Evolutionary conservation across 2,329 filamentous ascomycete species (phyloP).

Genomic region (Ophiostoma perfectum): DNA sequence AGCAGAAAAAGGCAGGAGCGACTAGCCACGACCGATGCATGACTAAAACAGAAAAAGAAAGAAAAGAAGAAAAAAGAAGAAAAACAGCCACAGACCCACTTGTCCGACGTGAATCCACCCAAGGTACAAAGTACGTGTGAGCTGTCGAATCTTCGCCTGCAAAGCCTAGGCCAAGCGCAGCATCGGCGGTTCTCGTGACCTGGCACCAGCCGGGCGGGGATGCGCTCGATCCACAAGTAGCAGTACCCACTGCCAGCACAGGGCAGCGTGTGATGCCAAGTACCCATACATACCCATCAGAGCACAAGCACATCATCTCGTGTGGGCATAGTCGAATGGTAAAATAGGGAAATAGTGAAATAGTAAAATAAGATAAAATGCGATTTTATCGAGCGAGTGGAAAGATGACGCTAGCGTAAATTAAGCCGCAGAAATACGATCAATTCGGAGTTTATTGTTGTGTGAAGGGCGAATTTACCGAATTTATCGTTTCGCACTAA

Average conservation of each 20-base stretch:
- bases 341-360: no score
- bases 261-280: not conserved
- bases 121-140: not conserved
- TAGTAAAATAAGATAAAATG: no score
- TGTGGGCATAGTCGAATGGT: not conserved
- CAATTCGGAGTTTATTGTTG: slow-evolving; percentile 10
- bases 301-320: not conserved
- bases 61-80: not conserved
- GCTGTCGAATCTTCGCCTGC: not conserved
- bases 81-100: slow-evolving; percentile 7
- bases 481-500: not conserved
- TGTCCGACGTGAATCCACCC: not conserved
- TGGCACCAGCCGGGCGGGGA: slow-evolving; percentile 10
- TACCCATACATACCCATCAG: not conserved
- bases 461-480: not conserved
- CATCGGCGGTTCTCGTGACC: slow-evolving; percentile 10
- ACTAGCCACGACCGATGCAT: not conserved
- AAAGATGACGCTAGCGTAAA: slow-evolving; percentile 7
- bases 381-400: no score
- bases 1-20: not conserved
- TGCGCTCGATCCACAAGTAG: slow-evolving; percentile 5
- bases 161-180: not conserved
- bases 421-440: slow-evolving; percentile 5
- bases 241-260: not conserved
- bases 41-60: not conserved